Evolutionary conservation across 1,139 yeast genomes (phyloP), one percentile per base, ranked within the genome.

Genomic region (Zygoascus sp.): DNA sequence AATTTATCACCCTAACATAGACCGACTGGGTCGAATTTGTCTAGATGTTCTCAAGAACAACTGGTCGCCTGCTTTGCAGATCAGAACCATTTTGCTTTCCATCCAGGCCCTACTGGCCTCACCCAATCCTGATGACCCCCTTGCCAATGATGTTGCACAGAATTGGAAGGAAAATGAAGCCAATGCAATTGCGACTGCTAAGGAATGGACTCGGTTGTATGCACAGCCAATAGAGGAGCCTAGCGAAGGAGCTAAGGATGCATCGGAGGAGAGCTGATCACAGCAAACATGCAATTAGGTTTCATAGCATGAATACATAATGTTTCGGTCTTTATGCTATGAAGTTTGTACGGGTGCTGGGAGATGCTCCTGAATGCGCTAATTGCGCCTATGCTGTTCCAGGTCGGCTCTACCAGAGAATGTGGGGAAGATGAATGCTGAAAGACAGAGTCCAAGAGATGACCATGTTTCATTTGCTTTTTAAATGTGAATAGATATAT

Each of bases 1-100:
- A 67, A 89, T 92, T 37, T 92, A 92, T 66, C 98, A 92, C 62
- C 98, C 98, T 40, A 92, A 92, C 66, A 92, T 92, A 58, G 98
- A 92, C 65, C 80, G 94, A 62, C 74, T 92, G 56, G 98, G 98
- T 3, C 77, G 98, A 57, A 92, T 92, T 58, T 92, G 98, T 68
- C 76, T 92, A 49, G 98, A 92, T 65, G 97, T 92, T 40, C 75
- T 92, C 63, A 92, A 92, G 68, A 86, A 81, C 49, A 81, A 81
- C 67, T 92, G 98, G 98, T 85, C 96, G n/a, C 98, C 98, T 7
- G 98, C 98, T 0, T 74, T 90, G 53, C 97, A 92, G 65, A 92
- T 92, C 56, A 77, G 97, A 64, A 94, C 98, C n/a, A 85, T 92
- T 35, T 72, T 92, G 55, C 73, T 94, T 50, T 86, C 96, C 15